Conservation (phyloP, 805 yeast species). For the Saccharomyces kudriavzevii region DNA sequence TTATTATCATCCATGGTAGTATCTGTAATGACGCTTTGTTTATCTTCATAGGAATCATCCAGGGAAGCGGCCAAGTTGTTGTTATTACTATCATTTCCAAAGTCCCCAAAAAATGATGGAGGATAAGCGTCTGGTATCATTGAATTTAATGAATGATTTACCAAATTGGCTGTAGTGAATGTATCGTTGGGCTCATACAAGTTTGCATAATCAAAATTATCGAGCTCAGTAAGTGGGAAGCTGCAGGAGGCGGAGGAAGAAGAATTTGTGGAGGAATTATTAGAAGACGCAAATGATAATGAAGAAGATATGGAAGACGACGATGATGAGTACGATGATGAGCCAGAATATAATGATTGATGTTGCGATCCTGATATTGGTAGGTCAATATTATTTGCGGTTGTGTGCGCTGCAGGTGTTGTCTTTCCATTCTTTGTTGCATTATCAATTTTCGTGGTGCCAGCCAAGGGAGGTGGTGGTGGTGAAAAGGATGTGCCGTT, state of each 20-base stretch:
- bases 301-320: neutral
- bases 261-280: neutral
- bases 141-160: neutral
- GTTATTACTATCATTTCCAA: neutral
- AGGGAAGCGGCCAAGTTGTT: neutral
- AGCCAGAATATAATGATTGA: neutral
- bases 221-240: neutral
- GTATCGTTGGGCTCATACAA: slow-evolving; percentile 2
- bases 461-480: neutral
- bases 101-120: neutral
- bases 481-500: neutral
- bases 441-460: neutral
- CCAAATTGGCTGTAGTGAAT: neutral
- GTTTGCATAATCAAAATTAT: slow-evolving; percentile 1
- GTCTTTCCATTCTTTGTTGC: neutral
- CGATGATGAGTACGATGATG: neutral
- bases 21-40: slow-evolving; percentile 15
- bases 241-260: neutral
- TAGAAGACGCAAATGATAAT: neutral
- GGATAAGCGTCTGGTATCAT: neutral
- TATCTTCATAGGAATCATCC: neutral
- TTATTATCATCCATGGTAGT: slow-evolving; percentile 9
- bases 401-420: neutral
- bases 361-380: neutral
- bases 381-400: neutral